phyloP scores from a whole-genome alignment of 129 eudicot species.

The Tagetes erecta region DNA sequence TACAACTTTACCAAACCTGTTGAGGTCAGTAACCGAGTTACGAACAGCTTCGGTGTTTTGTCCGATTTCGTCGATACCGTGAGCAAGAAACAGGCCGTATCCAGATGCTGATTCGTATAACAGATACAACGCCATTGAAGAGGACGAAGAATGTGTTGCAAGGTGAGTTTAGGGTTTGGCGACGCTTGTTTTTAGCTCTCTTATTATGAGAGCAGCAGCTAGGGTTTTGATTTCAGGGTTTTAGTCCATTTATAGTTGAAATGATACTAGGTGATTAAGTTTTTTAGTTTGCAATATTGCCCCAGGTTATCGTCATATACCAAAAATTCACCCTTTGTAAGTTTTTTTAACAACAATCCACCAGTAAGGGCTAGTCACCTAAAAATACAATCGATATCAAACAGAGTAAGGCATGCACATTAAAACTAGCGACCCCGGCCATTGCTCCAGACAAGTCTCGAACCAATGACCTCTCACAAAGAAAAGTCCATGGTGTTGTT shows the following conservation, averaged over 20 bases:
- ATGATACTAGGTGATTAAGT: too few species aligned
- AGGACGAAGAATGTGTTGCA: too few species aligned
- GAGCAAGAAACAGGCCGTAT: slow-evolving; percentile 54
- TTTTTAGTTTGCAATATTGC: neutral
- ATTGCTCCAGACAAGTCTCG: too few species aligned
- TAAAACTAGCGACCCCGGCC: too few species aligned
- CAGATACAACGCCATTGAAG: slow-evolving; percentile 56
- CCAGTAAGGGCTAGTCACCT: too few species aligned
- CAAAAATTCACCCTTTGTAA: neutral
- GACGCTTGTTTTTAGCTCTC: slow-evolving; percentile 23
- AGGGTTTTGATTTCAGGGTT: slow-evolving; percentile 38
- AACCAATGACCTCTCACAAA: too few species aligned
- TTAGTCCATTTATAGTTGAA: slow-evolving; percentile 11
- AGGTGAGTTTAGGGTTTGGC: slow-evolving; percentile 31
- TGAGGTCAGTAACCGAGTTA: slow-evolving; percentile 67
- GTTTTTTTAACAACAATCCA: too few species aligned
- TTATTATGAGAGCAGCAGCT: slow-evolving; percentile 26
- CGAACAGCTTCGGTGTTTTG: slow-evolving; percentile 87
- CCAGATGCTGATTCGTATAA: slow-evolving; percentile 83
- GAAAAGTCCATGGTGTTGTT: too few species aligned
- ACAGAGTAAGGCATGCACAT: too few species aligned
- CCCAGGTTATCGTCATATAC: neutral
- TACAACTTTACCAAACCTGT: slow-evolving; percentile 76
- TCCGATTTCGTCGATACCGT: slow-evolving; percentile 85
- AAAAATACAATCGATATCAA: too few species aligned